These are phyloP conservation scores for Kregervanrija delftensis DNA, from an alignment of 805 yeast genomes.

Conservation along the genomic window DNA sequence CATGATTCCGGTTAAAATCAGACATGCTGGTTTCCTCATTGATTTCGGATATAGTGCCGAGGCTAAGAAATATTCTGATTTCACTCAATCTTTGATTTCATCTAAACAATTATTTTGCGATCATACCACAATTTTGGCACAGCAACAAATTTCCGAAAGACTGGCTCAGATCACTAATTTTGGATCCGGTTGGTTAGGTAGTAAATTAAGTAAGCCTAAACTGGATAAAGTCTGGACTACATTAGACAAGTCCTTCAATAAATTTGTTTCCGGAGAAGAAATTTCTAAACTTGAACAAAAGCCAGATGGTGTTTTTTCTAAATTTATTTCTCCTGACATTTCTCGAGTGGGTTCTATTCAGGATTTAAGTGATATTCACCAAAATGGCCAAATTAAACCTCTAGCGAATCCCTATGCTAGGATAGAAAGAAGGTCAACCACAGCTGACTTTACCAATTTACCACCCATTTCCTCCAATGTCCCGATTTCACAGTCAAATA, in stretches of 20 bases:
- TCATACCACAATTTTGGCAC: constrained; percentile 25
- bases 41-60: constrained; percentile 56
- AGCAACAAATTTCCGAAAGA: constrained; percentile 37
- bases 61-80: constrained; percentile 60
- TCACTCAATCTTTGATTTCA: constrained; percentile 34
- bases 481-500: no score
- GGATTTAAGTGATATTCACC: constrained; percentile 21
- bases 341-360: constrained; percentile 46
- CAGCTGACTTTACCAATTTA: no score
- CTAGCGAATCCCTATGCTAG: no score
- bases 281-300: constrained; percentile 30
- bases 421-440: no score
- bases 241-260: constrained; percentile 69
- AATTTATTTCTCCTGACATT: constrained; percentile 55
- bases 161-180: constrained; percentile 34
- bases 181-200: constrained; percentile 69
- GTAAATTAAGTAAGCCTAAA: constrained; percentile 29
- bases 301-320: constrained; percentile 58
- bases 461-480: no score
- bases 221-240: constrained; percentile 82
- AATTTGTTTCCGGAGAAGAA: constrained; percentile 85
- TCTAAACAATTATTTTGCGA: constrained; percentile 30
- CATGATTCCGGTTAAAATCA: constrained; percentile 51
- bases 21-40: constrained; percentile 61
- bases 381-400: not conserved